phyloP scores from a whole-genome alignment of 2,329 filamentous ascomycete species.

The Clathrospora elynae region DNA sequence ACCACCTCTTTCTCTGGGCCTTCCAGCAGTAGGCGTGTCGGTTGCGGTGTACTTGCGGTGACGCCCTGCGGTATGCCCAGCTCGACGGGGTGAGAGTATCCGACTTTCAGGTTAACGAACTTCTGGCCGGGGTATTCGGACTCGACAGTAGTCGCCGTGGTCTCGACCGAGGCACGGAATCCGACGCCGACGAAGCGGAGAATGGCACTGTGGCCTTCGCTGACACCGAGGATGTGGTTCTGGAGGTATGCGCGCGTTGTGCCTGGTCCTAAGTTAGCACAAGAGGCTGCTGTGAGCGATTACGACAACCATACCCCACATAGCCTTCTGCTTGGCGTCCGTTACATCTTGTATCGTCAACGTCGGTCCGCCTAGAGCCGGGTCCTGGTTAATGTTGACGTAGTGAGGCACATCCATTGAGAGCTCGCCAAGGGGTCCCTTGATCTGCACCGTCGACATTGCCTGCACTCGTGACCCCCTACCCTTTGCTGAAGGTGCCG shows the following conservation, averaged over 20 bases:
- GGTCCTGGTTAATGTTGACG: slow-evolving; percentile 72
- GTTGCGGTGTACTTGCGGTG: slow-evolving; percentile 84
- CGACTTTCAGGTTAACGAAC: slow-evolving; percentile 92
- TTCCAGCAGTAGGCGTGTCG: slow-evolving; percentile 88
- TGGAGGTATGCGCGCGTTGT: slow-evolving; percentile 88
- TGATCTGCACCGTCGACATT: slow-evolving; percentile 72
- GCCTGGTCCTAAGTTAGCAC: slow-evolving; percentile 57
- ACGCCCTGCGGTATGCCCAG: slow-evolving; percentile 81
- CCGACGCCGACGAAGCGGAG: slow-evolving; percentile 92
- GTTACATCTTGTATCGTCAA: slow-evolving; percentile 72
- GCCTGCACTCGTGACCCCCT: slow-evolving; percentile 66
- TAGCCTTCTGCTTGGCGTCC: slow-evolving; percentile 78
- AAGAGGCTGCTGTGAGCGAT: slow-evolving; percentile 5
- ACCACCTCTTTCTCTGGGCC: slow-evolving; percentile 84
- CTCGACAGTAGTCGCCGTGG: slow-evolving; percentile 68
- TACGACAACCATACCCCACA: slow-evolving; percentile 75
- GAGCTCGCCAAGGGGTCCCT: slow-evolving; percentile 81
- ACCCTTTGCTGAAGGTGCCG: slow-evolving; percentile 66
- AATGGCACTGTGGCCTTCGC: slow-evolving; percentile 93
- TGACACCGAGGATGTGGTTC: slow-evolving; percentile 90
- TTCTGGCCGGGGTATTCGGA: slow-evolving; percentile 79
- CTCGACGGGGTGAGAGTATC: slow-evolving; percentile 95
- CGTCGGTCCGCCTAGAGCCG: slow-evolving; percentile 64
- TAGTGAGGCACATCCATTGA: slow-evolving; percentile 80
- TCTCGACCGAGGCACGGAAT: slow-evolving; percentile 87